Evolutionary conservation across 2,329 filamentous ascomycete species (phyloP).

Genomic region (Verticillium zaregamsianum): DNA sequence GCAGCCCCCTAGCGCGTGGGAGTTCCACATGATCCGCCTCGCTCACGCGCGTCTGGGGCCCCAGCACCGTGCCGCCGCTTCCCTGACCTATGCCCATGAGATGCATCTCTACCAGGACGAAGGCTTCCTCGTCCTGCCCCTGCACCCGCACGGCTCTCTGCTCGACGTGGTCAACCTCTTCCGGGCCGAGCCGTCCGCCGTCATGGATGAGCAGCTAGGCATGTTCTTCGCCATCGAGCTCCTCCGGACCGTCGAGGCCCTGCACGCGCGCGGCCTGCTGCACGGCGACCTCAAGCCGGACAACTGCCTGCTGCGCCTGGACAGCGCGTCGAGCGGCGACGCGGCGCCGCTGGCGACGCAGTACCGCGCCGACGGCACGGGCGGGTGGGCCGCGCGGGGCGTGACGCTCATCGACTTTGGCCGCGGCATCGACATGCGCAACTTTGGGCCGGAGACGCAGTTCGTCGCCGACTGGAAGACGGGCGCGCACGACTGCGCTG

Average conservation of each 20-base stretch:
- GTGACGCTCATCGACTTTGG: slow-evolving; percentile 92
- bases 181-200: slow-evolving; percentile 63
- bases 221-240: slow-evolving; percentile 97
- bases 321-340: slow-evolving; percentile 31
- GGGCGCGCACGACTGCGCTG: slow-evolving; percentile 79
- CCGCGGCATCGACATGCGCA: slow-evolving; percentile 87
- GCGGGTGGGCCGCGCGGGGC: slow-evolving; percentile 78
- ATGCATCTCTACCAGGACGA: slow-evolving; percentile 90
- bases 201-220: slow-evolving; percentile 84
- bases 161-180: slow-evolving; percentile 93
- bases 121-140: slow-evolving; percentile 84
- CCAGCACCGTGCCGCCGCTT: slow-evolving; percentile 66
- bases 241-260: slow-evolving; percentile 80
- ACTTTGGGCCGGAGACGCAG: slow-evolving; percentile 70
- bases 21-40: slow-evolving; percentile 92
- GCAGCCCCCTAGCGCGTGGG: slow-evolving; percentile 82
- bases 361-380: slow-evolving; percentile 69
- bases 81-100: slow-evolving; percentile 79
- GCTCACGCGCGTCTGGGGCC: slow-evolving; percentile 72
- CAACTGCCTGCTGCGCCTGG: slow-evolving; percentile 87
- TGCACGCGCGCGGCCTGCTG: slow-evolving; percentile 75
- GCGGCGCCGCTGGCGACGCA: slow-evolving; percentile 49
- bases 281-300: slow-evolving; percentile 96
- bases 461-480: slow-evolving; percentile 98
- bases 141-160: slow-evolving; percentile 82